A percentile compares a stretch with the other conserved stretches of the same genome.
These are phyloP conservation scores for Lipomyces sp. DNA, from an alignment of 805 yeast species.

Conservation along the genomic window DNA sequence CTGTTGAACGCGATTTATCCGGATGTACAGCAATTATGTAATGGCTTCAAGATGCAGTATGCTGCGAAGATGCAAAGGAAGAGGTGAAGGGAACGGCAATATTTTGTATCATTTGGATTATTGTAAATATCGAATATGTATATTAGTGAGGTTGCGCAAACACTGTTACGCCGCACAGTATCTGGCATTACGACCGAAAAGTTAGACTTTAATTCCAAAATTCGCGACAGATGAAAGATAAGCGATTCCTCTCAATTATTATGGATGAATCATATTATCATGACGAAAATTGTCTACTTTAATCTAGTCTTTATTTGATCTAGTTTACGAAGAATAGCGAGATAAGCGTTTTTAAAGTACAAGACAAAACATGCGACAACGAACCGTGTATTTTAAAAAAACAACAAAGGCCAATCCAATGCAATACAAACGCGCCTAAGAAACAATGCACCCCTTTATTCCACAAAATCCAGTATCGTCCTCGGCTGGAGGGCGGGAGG, in stretches of 20 bases:
- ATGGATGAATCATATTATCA: not conserved
- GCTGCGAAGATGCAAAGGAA: slow-evolving; percentile 21
- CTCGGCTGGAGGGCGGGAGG: slow-evolving; percentile 17
- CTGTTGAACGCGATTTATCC: slow-evolving; percentile 82
- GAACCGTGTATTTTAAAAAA: not conserved
- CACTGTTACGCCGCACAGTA: too few relatives aligned
- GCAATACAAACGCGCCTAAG: slow-evolving; percentile 9
- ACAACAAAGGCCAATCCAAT: not conserved
- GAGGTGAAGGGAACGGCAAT: not conserved
- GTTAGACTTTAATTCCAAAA: too few relatives aligned
- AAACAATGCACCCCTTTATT: slow-evolving; percentile 21
- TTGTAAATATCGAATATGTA: slow-evolving; percentile 2
- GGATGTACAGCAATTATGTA: slow-evolving; percentile 85
- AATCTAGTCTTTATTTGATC: not conserved
- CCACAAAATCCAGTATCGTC: slow-evolving; percentile 28
- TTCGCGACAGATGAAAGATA: too few relatives aligned
- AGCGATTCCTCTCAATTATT: not conserved
- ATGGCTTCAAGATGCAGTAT: slow-evolving; percentile 82
- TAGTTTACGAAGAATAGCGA: not conserved
- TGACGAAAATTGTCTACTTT: not conserved
- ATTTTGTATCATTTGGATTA: not conserved
- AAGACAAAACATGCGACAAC: not conserved
- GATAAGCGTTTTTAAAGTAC: slow-evolving; percentile 1
- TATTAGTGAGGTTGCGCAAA: not conserved
- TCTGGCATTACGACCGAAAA: too few relatives aligned